Evolutionary conservation across 2,329 filamentous ascomycete genomes (phyloP), one percentile per base, ranked within the genome.

Genomic region (Diaporthe australafricana): DNA sequence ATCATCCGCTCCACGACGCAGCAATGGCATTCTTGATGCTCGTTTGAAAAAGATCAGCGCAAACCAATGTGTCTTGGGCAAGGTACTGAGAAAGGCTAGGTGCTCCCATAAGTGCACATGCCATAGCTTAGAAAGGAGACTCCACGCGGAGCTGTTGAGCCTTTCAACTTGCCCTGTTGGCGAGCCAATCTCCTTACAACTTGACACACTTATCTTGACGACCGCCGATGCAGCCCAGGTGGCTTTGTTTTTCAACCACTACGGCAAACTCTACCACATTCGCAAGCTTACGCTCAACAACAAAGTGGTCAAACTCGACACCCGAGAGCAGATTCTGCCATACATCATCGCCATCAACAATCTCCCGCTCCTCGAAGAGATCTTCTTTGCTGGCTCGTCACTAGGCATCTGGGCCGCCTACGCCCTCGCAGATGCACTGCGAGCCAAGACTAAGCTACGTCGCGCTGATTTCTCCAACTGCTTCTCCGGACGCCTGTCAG

Each of bases 361-460:
- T 8, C n/a, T 65, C 2, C 45, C 60, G 4, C 20, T 20, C 2
- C 45, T 65, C n/a, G 60, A 65, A 11, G 60, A 65, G 5, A 50
- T 65, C 42, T 65, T 45, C 8, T 50, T 65, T 14, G 27, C 20
- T 7, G 60, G 60, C 14, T 8, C 42, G 0, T 65, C 60, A 1
- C 11, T 65, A 27, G 60, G 60, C n/a, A 35, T 35, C 30, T 50
- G 60, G 60, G 60, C 60, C 12, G 60, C 60, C 3, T 65, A 38
- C 12, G 9, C 45, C 12, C 45, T 65, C 9, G 60, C 60, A 11
- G n/a, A 25, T 7, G 60, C 60, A 3, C 60, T 65, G 30, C 42
- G 60, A 7, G 9, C 45, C 60, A 65, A 38, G 60, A 65, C n/a
- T 27, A 48, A n/a, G 45, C n/a, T 65, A 30, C 60, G 60, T 45